phyloP scores from a whole-genome alignment of 345 rosid species.

The Rhizophora mangle region DNA sequence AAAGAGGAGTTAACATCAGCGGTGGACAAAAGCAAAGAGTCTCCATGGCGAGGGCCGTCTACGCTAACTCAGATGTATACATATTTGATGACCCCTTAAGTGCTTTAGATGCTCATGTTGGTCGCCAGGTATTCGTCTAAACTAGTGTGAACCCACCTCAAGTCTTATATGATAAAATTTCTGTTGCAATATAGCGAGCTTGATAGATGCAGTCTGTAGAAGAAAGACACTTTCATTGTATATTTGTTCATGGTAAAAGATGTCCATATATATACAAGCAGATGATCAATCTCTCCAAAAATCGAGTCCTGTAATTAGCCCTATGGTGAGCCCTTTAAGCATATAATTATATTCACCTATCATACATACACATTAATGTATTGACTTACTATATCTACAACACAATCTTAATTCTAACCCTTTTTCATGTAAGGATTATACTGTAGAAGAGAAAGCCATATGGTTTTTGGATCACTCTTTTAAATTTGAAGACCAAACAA shows the following conservation, averaged over 20 bases:
- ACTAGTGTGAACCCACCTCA: not conserved
- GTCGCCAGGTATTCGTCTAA: conserved; percentile 19
- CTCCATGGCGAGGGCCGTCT: conserved; percentile 33
- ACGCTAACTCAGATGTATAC: conserved; percentile 29
- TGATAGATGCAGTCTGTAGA: not conserved
- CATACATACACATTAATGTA: no score
- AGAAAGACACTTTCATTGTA: no score
- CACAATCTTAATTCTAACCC: not conserved
- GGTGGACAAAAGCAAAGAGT: conserved; percentile 38
- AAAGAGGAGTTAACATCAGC: conserved; percentile 34
- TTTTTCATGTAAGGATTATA: not conserved
- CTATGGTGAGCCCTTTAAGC: no score
- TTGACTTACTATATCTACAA: no score
- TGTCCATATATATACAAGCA: no score
- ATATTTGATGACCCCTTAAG: conserved; percentile 36
- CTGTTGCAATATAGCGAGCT: not conserved
- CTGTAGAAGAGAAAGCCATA: not conserved
- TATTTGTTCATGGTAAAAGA: no score
- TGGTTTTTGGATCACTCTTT: no score
- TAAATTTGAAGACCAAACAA: no score
- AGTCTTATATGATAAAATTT: not conserved
- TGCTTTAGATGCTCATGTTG: conserved; percentile 38
- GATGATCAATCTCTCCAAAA: no score
- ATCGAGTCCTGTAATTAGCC: no score
- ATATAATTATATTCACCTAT: no score